Percentiles rank a stretch among this genome's conserved stretches.
Conservation (phyloP, 257 asterid species). For the Solanum dulcamara region DNA sequence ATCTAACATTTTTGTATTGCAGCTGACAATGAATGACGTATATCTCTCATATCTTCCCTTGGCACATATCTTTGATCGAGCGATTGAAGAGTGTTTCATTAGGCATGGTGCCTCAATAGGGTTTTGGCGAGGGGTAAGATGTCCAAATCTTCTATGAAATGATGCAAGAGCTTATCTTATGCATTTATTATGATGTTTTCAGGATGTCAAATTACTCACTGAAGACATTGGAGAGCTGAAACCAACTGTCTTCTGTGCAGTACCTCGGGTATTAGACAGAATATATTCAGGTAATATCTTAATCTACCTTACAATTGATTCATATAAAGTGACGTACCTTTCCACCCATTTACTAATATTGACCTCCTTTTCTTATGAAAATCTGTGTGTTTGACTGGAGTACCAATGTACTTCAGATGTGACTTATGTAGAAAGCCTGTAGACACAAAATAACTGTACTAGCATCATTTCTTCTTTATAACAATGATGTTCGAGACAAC, state of each 20-base stretch:
- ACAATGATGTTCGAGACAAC: background rate
- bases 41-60: conserved; percentile 90
- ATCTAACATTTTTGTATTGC: conserved; percentile 18
- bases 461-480: background rate
- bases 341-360: background rate
- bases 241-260: conserved; percentile 89
- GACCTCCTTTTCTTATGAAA: background rate
- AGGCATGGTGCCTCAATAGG: conserved; percentile 86
- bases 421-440: background rate
- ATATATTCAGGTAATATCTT: conserved; percentile 55
- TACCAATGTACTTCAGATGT: background rate
- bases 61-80: conserved; percentile 97
- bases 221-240: conserved; percentile 82
- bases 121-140: conserved; percentile 98
- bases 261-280: conserved; percentile 92
- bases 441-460: background rate
- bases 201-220: conserved; percentile 80
- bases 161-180: background rate
- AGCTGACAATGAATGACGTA: conserved; percentile 60
- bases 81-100: conserved; percentile 74
- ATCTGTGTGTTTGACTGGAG: background rate
- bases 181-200: conserved; percentile 8
- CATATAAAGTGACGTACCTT: background rate
- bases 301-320: background rate
- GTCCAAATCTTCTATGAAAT: background rate